Conservation (phyloP, 306 rosid genomes). For the Canavalia gladiata region DNA sequence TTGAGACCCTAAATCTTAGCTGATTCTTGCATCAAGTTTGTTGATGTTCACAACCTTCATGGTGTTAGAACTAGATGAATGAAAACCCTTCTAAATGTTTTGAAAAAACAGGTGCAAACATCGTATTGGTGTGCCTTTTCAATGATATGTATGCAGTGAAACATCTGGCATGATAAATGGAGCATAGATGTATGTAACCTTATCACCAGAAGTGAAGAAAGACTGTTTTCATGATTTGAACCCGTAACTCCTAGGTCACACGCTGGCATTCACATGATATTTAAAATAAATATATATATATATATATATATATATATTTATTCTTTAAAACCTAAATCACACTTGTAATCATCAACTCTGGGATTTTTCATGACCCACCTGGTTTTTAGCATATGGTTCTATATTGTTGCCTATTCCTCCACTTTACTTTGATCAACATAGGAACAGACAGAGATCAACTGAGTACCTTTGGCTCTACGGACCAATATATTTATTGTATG, state of each 20-base stretch:
- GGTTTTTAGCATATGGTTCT: background rate
- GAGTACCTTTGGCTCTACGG: constrained; percentile 8
- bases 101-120: background rate
- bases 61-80: too few species aligned
- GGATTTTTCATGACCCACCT: constrained; percentile 9
- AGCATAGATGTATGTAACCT: background rate
- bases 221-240: background rate
- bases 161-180: background rate
- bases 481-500: constrained; percentile 18
- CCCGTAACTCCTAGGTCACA: background rate
- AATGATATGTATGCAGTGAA: constrained; percentile 2
- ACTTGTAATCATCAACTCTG: constrained; percentile 6
- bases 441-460: constrained; percentile 8
- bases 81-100: constrained; percentile 2
- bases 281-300: background rate
- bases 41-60: background rate
- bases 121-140: constrained; percentile 9
- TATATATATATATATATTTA: background rate
- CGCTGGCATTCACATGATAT: constrained; percentile 2
- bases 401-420: background rate
- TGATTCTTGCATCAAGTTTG: constrained; percentile 30
- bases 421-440: constrained; percentile 3
- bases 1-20: constrained; percentile 17
- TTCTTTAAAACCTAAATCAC: constrained; percentile 31
- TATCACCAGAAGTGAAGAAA: background rate